Evolutionary conservation across 495 filamentous ascomycete genomes (phyloP).

Genomic region (Cladorrhinum samala): DNA sequence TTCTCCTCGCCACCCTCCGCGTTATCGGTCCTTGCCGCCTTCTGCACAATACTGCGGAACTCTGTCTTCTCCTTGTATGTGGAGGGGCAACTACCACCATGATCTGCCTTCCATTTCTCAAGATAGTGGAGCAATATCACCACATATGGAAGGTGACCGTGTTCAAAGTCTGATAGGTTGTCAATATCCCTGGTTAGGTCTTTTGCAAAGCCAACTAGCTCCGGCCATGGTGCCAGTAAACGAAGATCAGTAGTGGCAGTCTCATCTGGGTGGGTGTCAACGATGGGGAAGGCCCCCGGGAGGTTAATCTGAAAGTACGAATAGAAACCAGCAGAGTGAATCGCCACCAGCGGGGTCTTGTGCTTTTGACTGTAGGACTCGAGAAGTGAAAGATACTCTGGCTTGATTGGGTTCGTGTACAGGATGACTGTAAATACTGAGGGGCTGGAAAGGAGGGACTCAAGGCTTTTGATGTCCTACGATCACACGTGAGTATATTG

Average conservation of each 20-base stretch:
- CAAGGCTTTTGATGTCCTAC: conserved; percentile 17
- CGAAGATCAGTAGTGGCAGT: conserved; percentile 81
- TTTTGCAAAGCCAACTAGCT: conserved; percentile 59
- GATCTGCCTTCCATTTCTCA: conserved; percentile 69
- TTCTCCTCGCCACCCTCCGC: conserved; percentile 94
- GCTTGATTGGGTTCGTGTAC: conserved; percentile 61
- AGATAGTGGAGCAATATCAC: conserved; percentile 81
- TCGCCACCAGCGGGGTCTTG: conserved; percentile 70
- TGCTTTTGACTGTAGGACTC: conserved; percentile 51
- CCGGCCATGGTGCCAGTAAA: conserved; percentile 80
- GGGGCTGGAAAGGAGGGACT: conserved; percentile 40
- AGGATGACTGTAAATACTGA: conserved; percentile 67
- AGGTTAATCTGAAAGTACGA: conserved; percentile 74
- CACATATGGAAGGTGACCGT: conserved; percentile 90
- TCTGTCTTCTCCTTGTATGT: conserved; percentile 83
- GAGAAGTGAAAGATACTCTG: conserved; percentile 52
- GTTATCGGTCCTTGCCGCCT: conserved; percentile 62
- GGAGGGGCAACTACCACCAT: conserved; percentile 61
- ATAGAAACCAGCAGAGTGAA: conserved; percentile 84
- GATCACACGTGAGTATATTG: conserved; percentile 13
- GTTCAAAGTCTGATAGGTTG: conserved; percentile 66
- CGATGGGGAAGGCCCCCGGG: conserved; percentile 77
- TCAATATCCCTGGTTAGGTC: conserved; percentile 62
- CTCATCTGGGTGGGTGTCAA: conserved; percentile 92
- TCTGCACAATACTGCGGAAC: conserved; percentile 64